These are phyloP conservation scores for Keqinozyma sinolaborantium DNA, from an alignment of 1,139 yeast species.

Conservation along the genomic window DNA sequence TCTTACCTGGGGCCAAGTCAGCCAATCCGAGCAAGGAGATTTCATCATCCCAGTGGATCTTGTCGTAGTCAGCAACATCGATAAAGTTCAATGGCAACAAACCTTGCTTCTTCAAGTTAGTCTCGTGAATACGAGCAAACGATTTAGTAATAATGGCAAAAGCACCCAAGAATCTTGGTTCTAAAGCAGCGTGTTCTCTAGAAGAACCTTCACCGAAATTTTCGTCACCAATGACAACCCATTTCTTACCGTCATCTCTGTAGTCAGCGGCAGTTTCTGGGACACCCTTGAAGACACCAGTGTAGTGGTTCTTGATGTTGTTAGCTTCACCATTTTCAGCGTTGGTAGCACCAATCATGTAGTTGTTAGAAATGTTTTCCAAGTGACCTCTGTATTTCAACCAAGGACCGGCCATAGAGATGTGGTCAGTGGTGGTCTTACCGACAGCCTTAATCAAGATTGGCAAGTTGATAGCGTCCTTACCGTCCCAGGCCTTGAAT, in stretches of 20 bases:
- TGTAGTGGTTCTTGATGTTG: constrained; percentile 83
- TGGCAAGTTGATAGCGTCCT: constrained; percentile 86
- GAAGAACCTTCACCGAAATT: constrained; percentile 99
- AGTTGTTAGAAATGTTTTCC: constrained; percentile 97
- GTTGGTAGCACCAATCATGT: constrained; percentile 99
- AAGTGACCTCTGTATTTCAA: constrained; percentile 99
- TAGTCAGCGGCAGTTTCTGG: constrained; percentile 94
- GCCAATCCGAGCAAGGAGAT: constrained; percentile 85
- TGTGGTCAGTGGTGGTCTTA: constrained; percentile 99
- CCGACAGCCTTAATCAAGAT: constrained; percentile 95
- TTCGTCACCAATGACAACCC: constrained; percentile 99
- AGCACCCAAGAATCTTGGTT: constrained; percentile 99
- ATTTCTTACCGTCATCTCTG: constrained; percentile 87
- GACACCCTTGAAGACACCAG: constrained; percentile 91
- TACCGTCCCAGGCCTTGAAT: constrained; percentile 83
- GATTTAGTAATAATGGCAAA: constrained; percentile 96
- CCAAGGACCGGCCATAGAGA: constrained; percentile 99
- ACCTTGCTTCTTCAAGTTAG: constrained; percentile 52
- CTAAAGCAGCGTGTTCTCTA: constrained; percentile 99
- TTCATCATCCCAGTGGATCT: constrained; percentile 85
- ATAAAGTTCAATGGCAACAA: constrained; percentile 89
- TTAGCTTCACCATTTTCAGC: constrained; percentile 96
- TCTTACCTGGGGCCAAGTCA: constrained; percentile 90
- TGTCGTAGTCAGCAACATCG: constrained; percentile 88
- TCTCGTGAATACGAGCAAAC: constrained; percentile 86